Evolutionary conservation across 805 yeast genomes (phyloP), one percentile per base, ranked within the genome.

Genomic region (Nakazawaea sp.): DNA sequence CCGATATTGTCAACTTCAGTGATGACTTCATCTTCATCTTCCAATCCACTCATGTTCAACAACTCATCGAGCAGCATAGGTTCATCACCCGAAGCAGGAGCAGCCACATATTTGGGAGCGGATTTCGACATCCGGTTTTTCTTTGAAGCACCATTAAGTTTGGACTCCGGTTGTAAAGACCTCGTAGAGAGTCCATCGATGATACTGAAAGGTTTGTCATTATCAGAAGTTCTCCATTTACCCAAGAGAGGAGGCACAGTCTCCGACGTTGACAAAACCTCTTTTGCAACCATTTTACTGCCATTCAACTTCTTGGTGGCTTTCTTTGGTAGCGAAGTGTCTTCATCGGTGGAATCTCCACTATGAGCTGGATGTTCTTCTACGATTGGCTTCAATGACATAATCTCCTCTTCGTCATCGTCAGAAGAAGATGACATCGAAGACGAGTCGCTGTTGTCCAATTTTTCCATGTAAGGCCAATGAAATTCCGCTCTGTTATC

Each of bases 311-410:
- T 75, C 30, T 71, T 64, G 13, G 75, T 66, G 3, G 82, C 66
- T 5, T 81, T 76, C 3, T 78, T 78, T 4, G 97, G 96, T 30
- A 90, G 59, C 13, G 80, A 70, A n/a, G 75, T 71, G 52, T 90
- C 97, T 44, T 87, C 96, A 56, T 90, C 98, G 0, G 98, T 92
- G 12, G 95, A 85, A 49, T 89, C 96, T 30, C 92, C 95, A 46
- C 83, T 81, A 39, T 72, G 38, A 17, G 19, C 15, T 23, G 19
- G 27, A n/a, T 12, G 32, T 17, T 37, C 40, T 8, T 27, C 23
- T 5, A 32, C 23, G 19, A 24, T 24, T n/a, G 49, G 55, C n/a
- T 46, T 52, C 4, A 53, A 57, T 26, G 40, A 44, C 8, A 42
- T 47, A 15, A 47, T 56, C 16, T 50, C 54, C 12, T 46, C 50